Percentiles rank a stretch among this genome's conserved stretches.
Evolutionary conservation across 306 rosid species (phyloP).

Genomic region (Castanea crenata): DNA sequence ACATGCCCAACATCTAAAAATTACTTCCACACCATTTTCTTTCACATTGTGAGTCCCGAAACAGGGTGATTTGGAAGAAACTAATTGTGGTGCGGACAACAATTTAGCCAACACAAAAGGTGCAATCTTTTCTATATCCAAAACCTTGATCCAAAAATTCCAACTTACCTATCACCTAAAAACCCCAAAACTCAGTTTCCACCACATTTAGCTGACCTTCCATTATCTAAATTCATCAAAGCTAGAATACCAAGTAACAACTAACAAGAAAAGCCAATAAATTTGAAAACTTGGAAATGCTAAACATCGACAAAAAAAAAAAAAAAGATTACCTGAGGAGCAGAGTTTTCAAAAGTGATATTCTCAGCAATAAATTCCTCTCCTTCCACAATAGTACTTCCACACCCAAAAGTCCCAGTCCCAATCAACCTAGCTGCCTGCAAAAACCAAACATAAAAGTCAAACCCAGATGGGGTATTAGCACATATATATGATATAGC

Average conservation of each 20-base stretch:
- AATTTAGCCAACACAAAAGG: neutral
- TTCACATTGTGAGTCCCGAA: too few species aligned
- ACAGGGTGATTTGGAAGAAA: too few species aligned
- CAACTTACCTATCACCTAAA: neutral
- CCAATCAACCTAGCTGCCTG: slow-evolving; percentile 68
- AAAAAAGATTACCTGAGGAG: slow-evolving; percentile 60
- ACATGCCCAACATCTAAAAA: neutral
- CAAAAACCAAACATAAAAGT: slow-evolving; percentile 15
- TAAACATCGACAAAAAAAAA: slow-evolving; percentile 2
- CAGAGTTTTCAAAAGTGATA: slow-evolving; percentile 81
- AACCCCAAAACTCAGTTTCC: neutral
- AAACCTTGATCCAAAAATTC: neutral
- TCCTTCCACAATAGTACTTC: slow-evolving; percentile 81
- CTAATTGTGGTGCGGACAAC: too few species aligned
- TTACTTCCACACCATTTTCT: too few species aligned
- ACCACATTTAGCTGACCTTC: neutral
- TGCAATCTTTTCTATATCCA: neutral
- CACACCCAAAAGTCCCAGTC: slow-evolving; percentile 91
- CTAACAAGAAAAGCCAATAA: slow-evolving; percentile 6
- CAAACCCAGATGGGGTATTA: slow-evolving; percentile 20
- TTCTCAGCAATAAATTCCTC: slow-evolving; percentile 93
- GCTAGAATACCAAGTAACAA: slow-evolving; percentile 11
- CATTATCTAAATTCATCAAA: neutral
- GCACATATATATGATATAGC: neutral
- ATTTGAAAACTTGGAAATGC: neutral